phyloP scores from a whole-genome alignment of 495 filamentous ascomycete species.

The Mytilinidion resinicola region DNA sequence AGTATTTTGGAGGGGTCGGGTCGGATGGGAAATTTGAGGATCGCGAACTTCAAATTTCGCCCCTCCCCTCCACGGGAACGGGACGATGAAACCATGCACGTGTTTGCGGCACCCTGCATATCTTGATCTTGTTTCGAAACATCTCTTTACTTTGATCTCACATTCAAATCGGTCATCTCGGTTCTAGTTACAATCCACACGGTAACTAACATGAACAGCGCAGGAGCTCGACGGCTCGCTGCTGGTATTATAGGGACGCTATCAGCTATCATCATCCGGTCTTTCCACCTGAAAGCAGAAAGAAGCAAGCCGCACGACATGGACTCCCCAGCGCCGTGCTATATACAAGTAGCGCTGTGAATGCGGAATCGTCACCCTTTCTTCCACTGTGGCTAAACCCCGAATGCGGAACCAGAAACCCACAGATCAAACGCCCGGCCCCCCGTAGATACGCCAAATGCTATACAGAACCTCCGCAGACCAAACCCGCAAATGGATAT shows the following conservation, averaged over 20 bases:
- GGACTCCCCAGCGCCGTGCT: conserved; percentile 19
- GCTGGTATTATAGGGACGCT: not conserved
- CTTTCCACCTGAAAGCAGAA: too few relatives aligned
- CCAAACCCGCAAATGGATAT: not conserved
- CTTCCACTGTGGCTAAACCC: not conserved
- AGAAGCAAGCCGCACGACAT: not conserved
- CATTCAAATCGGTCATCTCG: too few relatives aligned
- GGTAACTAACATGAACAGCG: not conserved
- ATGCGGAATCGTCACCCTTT: conserved; percentile 16
- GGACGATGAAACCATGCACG: not conserved
- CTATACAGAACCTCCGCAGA: not conserved
- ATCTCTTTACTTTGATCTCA: too few relatives aligned
- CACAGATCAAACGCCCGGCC: not conserved
- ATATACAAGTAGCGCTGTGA: conserved; percentile 22
- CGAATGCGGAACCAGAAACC: too few relatives aligned
- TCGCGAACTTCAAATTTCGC: too few relatives aligned
- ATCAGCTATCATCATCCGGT: not conserved
- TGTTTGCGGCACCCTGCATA: too few relatives aligned
- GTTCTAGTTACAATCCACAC: not conserved
- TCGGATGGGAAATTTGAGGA: too few relatives aligned
- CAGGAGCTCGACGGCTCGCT: not conserved
- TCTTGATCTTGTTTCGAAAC: too few relatives aligned
- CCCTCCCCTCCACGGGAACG: not conserved
- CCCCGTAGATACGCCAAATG: not conserved
- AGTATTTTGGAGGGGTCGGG: not conserved